Base-by-base conservation (phyloP, 73 alveolate genomes). In the Urostyla sp. region DNA sequence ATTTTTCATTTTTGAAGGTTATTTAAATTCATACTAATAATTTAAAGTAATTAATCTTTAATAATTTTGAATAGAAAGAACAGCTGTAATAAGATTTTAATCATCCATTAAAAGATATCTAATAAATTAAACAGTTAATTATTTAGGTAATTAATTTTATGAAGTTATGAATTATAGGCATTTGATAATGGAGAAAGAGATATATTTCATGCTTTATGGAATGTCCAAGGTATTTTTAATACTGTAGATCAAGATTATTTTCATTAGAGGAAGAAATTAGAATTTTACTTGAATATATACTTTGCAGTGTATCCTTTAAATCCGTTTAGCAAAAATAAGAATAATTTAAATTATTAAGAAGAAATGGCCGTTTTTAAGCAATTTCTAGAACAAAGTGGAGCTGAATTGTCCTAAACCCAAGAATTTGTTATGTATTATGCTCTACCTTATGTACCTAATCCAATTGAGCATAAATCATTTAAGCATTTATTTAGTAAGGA, bases 361-460 rank as follows among this genome's bases (percentile, higher is more conserved):
- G 95, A 95, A 31, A 89, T 96, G 89, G 94, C 94, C 67, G 77
- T 67, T 49, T 97, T 97, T 80, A 96, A 97, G 81, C 75, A 78
- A 46, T 97, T 74, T 80, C 85, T 97, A 57, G 98, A 96, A 36
- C 77, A 91, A 13, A 90, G 93, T 66, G 98, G 98, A 11, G 72
- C 90, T 0, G 98, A 93, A 26, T 88, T 94, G 46, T 89, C 98
- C 0, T 90, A 97, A 74, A 92, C 99, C 15, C 87, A 92, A 21
- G 99, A 97, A 79, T 96, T 97, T 86, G 86, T 97, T 45, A 84
- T 96, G 32, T 97, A 86, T 90, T 97, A 94, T 83, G 99, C 99
- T 5, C 86, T 97, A 23, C 99, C 99, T n/a, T 97, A 92, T 88
- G 94, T 97, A 13, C 93, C 89, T 11, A 93, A 95, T 60, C 99